A percentile compares a stretch with the other conserved stretches of the same genome.
phyloP scores from a whole-genome alignment of 305 asterid species.

The Striga hermonthica region DNA sequence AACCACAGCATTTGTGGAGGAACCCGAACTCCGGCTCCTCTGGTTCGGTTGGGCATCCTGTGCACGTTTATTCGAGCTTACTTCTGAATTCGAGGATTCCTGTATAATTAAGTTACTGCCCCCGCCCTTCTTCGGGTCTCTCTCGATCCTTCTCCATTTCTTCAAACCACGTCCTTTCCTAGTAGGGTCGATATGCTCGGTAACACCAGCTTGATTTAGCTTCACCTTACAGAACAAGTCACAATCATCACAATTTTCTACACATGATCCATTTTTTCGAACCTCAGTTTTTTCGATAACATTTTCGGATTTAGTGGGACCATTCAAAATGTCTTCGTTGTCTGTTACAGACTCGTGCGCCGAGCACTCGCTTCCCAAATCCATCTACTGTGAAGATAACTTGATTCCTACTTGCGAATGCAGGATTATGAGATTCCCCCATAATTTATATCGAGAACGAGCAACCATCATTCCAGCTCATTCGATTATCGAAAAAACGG shows the following conservation, averaged over 20 bases:
- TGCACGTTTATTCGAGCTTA: slow-evolving; percentile 40
- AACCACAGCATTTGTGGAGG: slow-evolving; percentile 55
- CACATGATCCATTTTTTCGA: slow-evolving; percentile 34
- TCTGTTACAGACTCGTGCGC: slow-evolving; percentile 45
- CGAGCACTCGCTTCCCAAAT: slow-evolving; percentile 47
- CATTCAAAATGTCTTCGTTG: slow-evolving; percentile 37
- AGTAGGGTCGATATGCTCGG: slow-evolving; percentile 27
- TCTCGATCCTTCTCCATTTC: slow-evolving; percentile 83
- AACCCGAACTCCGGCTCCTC: slow-evolving; percentile 61
- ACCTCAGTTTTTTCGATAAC: slow-evolving; percentile 32
- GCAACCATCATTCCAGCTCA: slow-evolving; percentile 58
- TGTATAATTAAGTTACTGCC: slow-evolving; percentile 34
- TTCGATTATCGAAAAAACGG: slow-evolving; percentile 30
- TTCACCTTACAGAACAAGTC: slow-evolving; percentile 35
- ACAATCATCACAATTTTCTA: slow-evolving; percentile 35
- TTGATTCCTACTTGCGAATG: slow-evolving; percentile 21
- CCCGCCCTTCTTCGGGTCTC: slow-evolving; percentile 49
- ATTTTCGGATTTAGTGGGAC: slow-evolving; percentile 24
- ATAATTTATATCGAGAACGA: slow-evolving; percentile 52
- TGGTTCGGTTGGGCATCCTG: slow-evolving; percentile 44
- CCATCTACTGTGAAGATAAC: slow-evolving; percentile 38
- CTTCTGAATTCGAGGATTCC: slow-evolving; percentile 36
- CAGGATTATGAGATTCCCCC: slow-evolving; percentile 17
- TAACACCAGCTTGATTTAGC: slow-evolving; percentile 33
- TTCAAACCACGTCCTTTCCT: slow-evolving; percentile 66